Base-by-base conservation (phyloP, 768 basidiomycete species). In the Clavulina sp. region DNA sequence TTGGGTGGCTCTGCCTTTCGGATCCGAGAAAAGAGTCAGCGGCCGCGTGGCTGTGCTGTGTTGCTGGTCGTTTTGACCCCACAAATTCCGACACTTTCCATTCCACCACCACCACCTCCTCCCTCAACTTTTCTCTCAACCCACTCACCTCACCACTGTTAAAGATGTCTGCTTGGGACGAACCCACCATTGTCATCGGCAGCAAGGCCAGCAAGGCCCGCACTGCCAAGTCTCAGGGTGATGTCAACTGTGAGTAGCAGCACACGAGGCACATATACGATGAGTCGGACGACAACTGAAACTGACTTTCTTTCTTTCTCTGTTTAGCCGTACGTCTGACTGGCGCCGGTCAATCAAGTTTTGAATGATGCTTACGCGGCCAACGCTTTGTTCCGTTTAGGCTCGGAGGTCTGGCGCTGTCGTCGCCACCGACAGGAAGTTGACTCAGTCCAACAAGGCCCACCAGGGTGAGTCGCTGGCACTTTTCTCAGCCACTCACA, bases 391-490 rank as follows among this genome's bases (percentile, higher is more conserved):
- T 41, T 9, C 48, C 33, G 41, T 56, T 50, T 38, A 26, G 84
- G 86, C 86, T 54, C 77, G 82, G 30, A 70, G 87, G 61, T 63
- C 72, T 38, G 85, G 84, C 29, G 76, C 80, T 43, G 79, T 85
- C 55, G 80, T 89, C 31, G 74, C 76, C 23, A 87, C 84, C 5
- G 85, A 89, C 65, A 89, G 84, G 72, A 88, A 87, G 60, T 63
- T 77, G 3, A 66, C 76, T 13, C 70, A 64, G 26, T 63, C 63
- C 41, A 91, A 91, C 73, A 91, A 86, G 66, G 78, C 78, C 29
- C 79, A 80, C 62, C 70, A 69, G 60, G 80, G 86, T 86, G 38
- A 40, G 70, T 64, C 23, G 26, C 26, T 24, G 26, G 26, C 26
- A 16, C 9, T 9, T 7, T 26, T 46, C 43, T 46, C 26, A 9